Percentiles rank a stretch among this genome's conserved stretches.
Evolutionary conservation across 106 monocot genomes (phyloP).

Genomic region (Acorus gramineus): DNA sequence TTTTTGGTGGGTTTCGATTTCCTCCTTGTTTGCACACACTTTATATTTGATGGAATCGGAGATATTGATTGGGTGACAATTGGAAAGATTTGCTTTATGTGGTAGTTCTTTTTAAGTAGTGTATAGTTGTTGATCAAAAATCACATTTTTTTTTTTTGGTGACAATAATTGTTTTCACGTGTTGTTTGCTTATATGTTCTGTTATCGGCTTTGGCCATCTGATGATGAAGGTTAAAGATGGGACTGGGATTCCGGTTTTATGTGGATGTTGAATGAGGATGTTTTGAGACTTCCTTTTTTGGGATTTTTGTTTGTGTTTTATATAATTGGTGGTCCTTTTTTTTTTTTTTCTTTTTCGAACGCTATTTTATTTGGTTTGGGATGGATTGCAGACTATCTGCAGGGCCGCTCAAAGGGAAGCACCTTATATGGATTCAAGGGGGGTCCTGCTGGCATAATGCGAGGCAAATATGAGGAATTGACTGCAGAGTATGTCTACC

Average conservation of each 20-base stretch:
- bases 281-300: not conserved
- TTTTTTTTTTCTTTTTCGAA: not conserved
- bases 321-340: not conserved
- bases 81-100: too few species aligned
- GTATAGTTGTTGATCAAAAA: too few species aligned
- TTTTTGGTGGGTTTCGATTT: conserved; percentile 50
- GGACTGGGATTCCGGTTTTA: not conserved
- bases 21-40: not conserved
- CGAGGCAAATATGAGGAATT: conserved; percentile 85
- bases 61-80: too few species aligned
- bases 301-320: not conserved
- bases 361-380: too few species aligned
- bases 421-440: conserved; percentile 79
- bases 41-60: too few species aligned
- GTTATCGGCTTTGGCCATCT: not conserved
- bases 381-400: conserved; percentile 48
- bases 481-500: conserved; percentile 73
- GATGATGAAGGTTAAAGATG: not conserved
- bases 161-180: not conserved
- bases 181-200: not conserved
- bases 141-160: not conserved
- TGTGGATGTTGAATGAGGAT: not conserved
- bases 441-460: conserved; percentile 97
- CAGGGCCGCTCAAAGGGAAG: conserved; percentile 67
- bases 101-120: too few species aligned